These are phyloP conservation scores for Medicago ruthenica DNA, from an alignment of 306 rosid genomes.

Conservation along the genomic window DNA sequence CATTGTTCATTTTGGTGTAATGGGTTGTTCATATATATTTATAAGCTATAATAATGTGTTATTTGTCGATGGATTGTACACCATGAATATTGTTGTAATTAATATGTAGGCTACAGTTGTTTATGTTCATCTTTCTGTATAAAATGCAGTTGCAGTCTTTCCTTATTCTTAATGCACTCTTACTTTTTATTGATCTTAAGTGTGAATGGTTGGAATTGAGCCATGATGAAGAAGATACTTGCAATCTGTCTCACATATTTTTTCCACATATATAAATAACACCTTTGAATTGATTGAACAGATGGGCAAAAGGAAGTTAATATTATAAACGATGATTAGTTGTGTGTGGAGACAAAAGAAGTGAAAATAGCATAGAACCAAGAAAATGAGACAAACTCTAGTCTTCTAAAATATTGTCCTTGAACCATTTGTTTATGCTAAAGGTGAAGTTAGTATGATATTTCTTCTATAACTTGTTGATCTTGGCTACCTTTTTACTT, in stretches of 20 bases:
- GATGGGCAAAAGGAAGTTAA: conserved; percentile 32
- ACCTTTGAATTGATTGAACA: conserved; percentile 14
- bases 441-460: conserved; percentile 39
- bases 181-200: background rate
- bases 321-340: conserved; percentile 42
- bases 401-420: conserved; percentile 28
- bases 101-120: background rate
- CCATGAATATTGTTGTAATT: conserved; percentile 24
- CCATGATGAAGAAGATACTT: conserved; percentile 30
- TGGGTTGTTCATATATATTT: conserved; percentile 8
- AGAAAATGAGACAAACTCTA: conserved; percentile 28
- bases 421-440: conserved; percentile 34
- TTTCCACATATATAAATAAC: conserved; percentile 13
- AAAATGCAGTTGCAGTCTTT: background rate
- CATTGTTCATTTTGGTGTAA: conserved; percentile 34
- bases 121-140: conserved; percentile 31
- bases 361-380: conserved; percentile 11
- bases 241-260: conserved; percentile 12
- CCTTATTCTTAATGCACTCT: background rate
- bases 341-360: conserved; percentile 33
- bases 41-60: background rate
- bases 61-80: conserved; percentile 14
- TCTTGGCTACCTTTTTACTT: conserved; percentile 20
- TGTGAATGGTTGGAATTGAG: conserved; percentile 21
- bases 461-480: conserved; percentile 19